phyloP scores from a whole-genome alignment of 2,329 filamentous ascomycete genomes.

The Fusarium napiforme region DNA sequence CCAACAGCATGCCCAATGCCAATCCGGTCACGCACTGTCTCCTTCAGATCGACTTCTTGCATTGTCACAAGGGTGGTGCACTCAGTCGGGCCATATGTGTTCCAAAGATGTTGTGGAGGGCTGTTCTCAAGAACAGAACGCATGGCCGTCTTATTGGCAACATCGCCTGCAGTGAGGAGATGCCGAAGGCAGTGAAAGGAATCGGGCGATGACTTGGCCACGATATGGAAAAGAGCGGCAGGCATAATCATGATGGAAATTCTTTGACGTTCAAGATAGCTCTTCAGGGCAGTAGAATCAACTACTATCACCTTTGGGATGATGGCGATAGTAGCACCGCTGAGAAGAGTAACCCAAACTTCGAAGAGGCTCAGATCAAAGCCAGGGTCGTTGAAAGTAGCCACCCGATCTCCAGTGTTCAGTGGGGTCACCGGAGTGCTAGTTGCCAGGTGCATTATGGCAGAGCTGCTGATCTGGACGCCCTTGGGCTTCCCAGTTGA shows the following conservation, averaged over 20 bases:
- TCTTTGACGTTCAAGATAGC: neutral
- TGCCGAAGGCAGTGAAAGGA: neutral
- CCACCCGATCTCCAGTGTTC: neutral
- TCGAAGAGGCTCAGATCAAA: slow-evolving; percentile 4
- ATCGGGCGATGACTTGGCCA: neutral
- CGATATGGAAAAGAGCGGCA: neutral
- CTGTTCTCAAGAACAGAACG: neutral
- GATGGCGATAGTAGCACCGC: neutral
- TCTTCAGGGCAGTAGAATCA: neutral
- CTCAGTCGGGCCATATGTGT: slow-evolving; percentile 5
- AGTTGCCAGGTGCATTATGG: neutral
- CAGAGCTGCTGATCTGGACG: neutral
- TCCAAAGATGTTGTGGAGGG: neutral
- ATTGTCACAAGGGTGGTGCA: neutral
- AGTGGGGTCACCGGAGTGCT: neutral
- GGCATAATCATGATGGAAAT: slow-evolving; percentile 1
- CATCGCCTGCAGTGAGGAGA: neutral
- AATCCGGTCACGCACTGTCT: neutral
- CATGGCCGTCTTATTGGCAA: neutral
- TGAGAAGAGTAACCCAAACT: neutral
- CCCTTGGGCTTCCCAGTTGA: slow-evolving; percentile 1
- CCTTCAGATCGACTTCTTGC: neutral
- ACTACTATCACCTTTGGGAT: neutral
- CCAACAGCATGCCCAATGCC: neutral
- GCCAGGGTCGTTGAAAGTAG: neutral